phyloP scores from a whole-genome alignment of 345 rosid genomes.

The Brassica cretica region DNA sequence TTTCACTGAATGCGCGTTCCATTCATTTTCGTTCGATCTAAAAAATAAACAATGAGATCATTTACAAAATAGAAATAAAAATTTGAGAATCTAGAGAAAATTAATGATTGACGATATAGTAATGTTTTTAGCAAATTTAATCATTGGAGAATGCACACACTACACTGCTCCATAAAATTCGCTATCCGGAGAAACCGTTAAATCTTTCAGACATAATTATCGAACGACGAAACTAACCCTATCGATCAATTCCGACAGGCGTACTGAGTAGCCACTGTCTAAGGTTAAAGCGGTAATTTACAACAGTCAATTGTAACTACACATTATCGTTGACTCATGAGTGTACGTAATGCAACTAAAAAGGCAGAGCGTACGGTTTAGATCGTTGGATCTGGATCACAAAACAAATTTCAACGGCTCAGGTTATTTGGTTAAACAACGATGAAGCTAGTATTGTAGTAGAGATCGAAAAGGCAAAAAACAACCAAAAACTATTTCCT shows the following conservation, averaged over 20 bases:
- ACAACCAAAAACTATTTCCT: conserved; percentile 6
- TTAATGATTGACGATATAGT: conserved; percentile 15
- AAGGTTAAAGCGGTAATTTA: conserved; percentile 29
- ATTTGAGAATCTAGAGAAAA: conserved; percentile 24
- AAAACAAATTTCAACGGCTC: conserved; percentile 43
- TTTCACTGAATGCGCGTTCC: conserved; percentile 64
- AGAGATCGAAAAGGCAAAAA: background rate
- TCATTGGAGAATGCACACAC: conserved; percentile 26
- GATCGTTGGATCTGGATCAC: conserved; percentile 69
- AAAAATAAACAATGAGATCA: background rate
- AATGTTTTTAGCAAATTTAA: background rate
- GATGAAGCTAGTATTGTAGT: background rate
- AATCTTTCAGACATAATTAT: background rate
- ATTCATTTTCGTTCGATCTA: conserved; percentile 44
- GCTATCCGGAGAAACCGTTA: conserved; percentile 46
- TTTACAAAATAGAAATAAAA: background rate
- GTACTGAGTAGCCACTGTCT: background rate
- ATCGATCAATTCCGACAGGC: background rate
- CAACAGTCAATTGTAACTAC: conserved; percentile 32
- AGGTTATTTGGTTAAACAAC: conserved; percentile 26
- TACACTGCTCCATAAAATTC: conserved; percentile 45
- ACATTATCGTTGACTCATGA: conserved; percentile 19
- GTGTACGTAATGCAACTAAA: conserved; percentile 9
- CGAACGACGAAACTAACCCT: conserved; percentile 28
- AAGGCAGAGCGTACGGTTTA: conserved; percentile 55